These are phyloP conservation scores for Furcasterigmium sp. DNA, from an alignment of 2,329 filamentous ascomycete species.

Conservation along the genomic window DNA sequence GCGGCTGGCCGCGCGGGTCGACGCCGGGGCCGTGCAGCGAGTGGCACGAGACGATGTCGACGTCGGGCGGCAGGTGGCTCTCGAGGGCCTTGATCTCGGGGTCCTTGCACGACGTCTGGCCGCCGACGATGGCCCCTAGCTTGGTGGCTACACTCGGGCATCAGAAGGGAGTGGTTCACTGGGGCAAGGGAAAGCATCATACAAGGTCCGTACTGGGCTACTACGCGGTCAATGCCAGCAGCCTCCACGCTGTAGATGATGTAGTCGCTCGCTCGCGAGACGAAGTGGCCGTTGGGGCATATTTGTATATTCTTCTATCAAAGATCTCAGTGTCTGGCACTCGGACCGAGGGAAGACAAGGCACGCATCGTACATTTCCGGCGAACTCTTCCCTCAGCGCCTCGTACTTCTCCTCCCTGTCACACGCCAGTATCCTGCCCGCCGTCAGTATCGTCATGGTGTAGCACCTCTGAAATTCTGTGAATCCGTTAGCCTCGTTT, in stretches of 20 bases:
- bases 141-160: conserved; percentile 67
- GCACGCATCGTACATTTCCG: conserved; percentile 63
- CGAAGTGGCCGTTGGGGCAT: conserved; percentile 88
- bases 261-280: conserved; percentile 94
- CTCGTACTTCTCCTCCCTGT: conserved; percentile 84
- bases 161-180: no score
- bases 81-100: conserved; percentile 95
- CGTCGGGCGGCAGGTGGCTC: conserved; percentile 76
- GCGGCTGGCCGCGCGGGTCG: conserved; percentile 80
- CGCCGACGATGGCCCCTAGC: conserved; percentile 88
- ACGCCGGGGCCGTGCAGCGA: conserved; percentile 92
- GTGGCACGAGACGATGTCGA: conserved; percentile 93
- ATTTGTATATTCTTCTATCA: conserved; percentile 74
- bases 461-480: background rate
- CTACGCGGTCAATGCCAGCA: conserved; percentile 80
- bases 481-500: background rate
- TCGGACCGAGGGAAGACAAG: conserved; percentile 3
- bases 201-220: conserved; percentile 89
- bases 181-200: conserved; percentile 27
- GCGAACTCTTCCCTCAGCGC: conserved; percentile 74
- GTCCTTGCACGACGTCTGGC: conserved; percentile 96
- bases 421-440: conserved; percentile 85
- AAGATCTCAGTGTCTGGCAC: conserved; percentile 5
- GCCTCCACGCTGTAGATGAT: conserved; percentile 99
- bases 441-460: conserved; percentile 6